Evolutionary conservation across 768 basidiomycete genomes (phyloP), one percentile per base, ranked within the genome.

Genomic region (Termitomyces sp.): DNA sequence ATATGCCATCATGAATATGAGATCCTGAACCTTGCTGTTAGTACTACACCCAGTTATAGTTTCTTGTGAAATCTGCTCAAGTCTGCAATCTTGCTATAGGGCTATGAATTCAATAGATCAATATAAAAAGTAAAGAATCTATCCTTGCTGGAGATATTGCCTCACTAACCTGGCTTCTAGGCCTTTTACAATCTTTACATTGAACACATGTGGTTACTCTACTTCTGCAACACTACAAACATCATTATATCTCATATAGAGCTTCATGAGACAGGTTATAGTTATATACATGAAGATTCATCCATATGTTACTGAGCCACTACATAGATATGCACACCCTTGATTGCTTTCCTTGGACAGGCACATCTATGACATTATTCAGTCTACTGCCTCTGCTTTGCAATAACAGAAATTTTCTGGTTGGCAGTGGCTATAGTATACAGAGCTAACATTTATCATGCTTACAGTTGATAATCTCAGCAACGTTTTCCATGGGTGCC

Each of bases 131-230:
- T 85, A 67, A 41, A 49, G 27, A 20, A 24, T 36, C n/a, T 31
- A 18, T 18, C 20, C 20, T 16, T 13, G 5, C 26, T 29, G 42
- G 43, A 53, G 42, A 16, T 18, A 5, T 26, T 26, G 16, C 44
- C 16, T 18, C 9, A 8, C 39, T 57, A 37, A 41, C 47, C 24
- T 59, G 29, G 53, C 41, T 52, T 47, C 18, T 65, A 92, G 83
- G 85, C 91, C 18, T 96, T 97, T 69, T 96, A 94, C 64, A 93
- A 92, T 70, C 83, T 94, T 42, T 94, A 98, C 64, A 93, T 93
- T 39, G 90, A 94, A 71, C 94, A 97, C 72, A 96, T 97, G 91
- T 98, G 96, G 97, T 78, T 99, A 6, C 97, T 96, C 4, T 98
- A 85, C 75, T 98, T 96, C 73, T 97, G 94, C 73, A 98, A 98